Conservation (phyloP, 73 alveolate genomes). For the Chromera velia region DNA sequence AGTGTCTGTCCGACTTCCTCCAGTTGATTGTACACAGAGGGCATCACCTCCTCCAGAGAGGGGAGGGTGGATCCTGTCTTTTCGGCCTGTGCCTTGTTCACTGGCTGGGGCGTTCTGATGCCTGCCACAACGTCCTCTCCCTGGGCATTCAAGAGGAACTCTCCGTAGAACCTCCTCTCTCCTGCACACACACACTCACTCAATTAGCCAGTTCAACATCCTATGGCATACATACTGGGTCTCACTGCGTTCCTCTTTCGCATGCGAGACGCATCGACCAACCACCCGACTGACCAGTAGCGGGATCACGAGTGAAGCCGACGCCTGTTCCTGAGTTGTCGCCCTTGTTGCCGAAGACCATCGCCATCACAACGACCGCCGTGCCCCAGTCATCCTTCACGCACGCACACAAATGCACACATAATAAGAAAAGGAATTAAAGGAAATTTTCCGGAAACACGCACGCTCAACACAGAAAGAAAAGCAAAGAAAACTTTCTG, state of each 20-base stretch:
- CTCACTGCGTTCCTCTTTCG: too few relatives aligned
- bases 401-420: too few relatives aligned
- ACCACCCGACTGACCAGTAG: too few relatives aligned
- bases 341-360: constrained; percentile 69
- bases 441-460: too few relatives aligned
- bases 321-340: constrained; percentile 68
- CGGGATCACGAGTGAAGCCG: constrained; percentile 68
- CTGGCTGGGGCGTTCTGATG: constrained; percentile 64
- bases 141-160: constrained; percentile 62
- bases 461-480: too few relatives aligned
- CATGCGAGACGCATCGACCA: too few relatives aligned
- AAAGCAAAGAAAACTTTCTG: too few relatives aligned
- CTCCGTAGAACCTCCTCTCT: constrained; percentile 65
- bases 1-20: constrained; percentile 54
- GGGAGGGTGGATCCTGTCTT: constrained; percentile 52
- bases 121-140: constrained; percentile 79
- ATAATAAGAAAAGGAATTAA: too few relatives aligned
- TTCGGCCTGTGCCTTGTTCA: constrained; percentile 49
- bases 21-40: constrained; percentile 55
- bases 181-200: too few relatives aligned
- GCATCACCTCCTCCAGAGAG: constrained; percentile 64
- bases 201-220: too few relatives aligned
- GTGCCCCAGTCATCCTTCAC: constrained; percentile 67
- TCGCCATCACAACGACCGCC: constrained; percentile 60
- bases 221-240: too few relatives aligned